phyloP scores from a whole-genome alignment of 169 alveolate species.

The Ichthyophthirius multifiliis region DNA sequence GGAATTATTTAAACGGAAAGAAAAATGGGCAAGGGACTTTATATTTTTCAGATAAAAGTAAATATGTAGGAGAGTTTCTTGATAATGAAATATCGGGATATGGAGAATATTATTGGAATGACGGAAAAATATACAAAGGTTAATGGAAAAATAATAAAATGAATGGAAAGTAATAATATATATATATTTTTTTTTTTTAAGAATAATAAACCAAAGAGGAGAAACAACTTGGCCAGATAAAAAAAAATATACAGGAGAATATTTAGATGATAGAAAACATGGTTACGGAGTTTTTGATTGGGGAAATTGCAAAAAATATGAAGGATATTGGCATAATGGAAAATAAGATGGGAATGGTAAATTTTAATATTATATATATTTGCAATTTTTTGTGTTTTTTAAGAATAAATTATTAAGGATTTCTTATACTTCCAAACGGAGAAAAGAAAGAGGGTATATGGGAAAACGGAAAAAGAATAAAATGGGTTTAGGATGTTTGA shows the following conservation, averaged over 20 bases:
- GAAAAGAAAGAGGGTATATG: conserved; percentile 37
- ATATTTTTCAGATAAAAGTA: conserved; percentile 58
- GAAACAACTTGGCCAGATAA: conserved; percentile 44
- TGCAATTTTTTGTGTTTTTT: background rate
- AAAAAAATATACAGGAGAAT: conserved; percentile 39
- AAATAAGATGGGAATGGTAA: conserved; percentile 32
- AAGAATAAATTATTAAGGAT: conserved; percentile 2
- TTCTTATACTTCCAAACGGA: conserved; percentile 35
- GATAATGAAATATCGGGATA: conserved; percentile 57
- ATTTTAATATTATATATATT: too few relatives aligned
- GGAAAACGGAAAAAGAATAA: conserved; percentile 52
- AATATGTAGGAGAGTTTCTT: conserved; percentile 56
- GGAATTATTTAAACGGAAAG: conserved; percentile 66
- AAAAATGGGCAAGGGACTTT: conserved; percentile 63
- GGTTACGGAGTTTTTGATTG: conserved; percentile 48
- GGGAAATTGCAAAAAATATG: conserved; percentile 33
- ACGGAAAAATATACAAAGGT: conserved; percentile 63
- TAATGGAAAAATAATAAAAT: conserved; percentile 67
- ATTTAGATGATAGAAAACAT: conserved; percentile 43
- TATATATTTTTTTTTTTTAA: background rate
- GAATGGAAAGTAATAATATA: conserved; percentile 57
- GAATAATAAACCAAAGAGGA: conserved; percentile 25
- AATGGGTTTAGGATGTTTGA: conserved; percentile 19
- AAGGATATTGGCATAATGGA: conserved; percentile 46
- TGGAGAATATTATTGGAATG: conserved; percentile 64